Base-by-base conservation (phyloP, 163 green algal species). In the Scenedesmus sp. region DNA sequence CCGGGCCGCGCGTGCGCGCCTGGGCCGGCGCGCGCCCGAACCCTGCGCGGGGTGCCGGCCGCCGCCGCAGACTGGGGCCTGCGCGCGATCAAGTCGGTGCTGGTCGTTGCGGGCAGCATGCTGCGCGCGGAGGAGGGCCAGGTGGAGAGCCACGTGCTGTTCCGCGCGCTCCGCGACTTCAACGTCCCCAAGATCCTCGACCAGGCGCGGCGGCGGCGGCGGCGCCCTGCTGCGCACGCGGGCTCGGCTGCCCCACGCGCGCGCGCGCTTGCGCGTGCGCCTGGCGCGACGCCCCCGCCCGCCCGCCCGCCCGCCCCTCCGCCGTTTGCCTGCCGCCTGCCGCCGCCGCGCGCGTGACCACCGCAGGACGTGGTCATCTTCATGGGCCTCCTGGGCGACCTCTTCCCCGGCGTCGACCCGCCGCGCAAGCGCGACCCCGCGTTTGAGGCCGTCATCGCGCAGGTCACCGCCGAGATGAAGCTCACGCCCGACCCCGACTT, bases 131-230 rank as follows among this genome's bases (percentile, higher is more conserved):
- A 93, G 87, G 85, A 85, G 60, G 91, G 91, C 13, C 88, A 93
- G 77, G 87, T 93, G 69, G 92, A 96, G 85, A 85, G 84, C 42
- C 86, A 96, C 66, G 92, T 96, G 82, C 86, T 96, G 70, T 96
- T 94, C 89, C 82, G 92, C n/a, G 92, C 92, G 29, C 86, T 96
- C 47, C 79, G 92, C 28, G 92, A 96, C 83, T 95, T 96, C 89
- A 96, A 96, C 87, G 91, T 96, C 58, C 91, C 92, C 77, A 96
- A 96, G 87, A 94, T 95, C 67, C 63, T 94, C 58, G 73, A 83
- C 6, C 83, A 90, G 63, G 75, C 77, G 26, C 10, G 39, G 20
- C 24, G 60, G 18, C 24, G 13, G 10, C n/a, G n/a, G 9, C 31
- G 13, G 14, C 50, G 18, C 50, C 22, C 18, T 58, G n/a, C 14